Evolutionary conservation across 1,139 yeast genomes (phyloP).

Genomic region (Kodamaea sp.): DNA sequence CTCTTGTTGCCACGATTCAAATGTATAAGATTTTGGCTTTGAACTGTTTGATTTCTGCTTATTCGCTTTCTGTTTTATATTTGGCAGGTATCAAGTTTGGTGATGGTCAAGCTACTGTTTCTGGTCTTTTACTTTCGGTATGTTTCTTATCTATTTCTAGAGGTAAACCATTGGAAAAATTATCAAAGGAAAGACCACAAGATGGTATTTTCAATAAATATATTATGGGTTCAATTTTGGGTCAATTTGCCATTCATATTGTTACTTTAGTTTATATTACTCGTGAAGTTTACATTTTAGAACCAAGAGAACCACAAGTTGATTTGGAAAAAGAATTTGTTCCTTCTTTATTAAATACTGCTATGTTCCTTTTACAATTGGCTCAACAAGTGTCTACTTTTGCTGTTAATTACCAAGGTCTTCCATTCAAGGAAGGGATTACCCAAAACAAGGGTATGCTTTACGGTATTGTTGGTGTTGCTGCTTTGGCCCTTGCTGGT

Average conservation of each 20-base stretch:
- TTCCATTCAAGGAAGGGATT: constrained; percentile 92
- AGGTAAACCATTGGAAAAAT: constrained; percentile 84
- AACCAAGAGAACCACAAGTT: constrained; percentile 85
- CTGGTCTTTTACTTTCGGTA: constrained; percentile 85
- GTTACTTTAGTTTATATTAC: constrained; percentile 79
- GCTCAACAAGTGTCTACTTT: constrained; percentile 97
- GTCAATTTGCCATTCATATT: constrained; percentile 94
- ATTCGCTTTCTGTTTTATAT: constrained; percentile 88
- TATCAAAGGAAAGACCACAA: constrained; percentile 94
- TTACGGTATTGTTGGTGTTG: constrained; percentile 90
- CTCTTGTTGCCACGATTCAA: constrained; percentile 94
- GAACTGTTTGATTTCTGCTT: constrained; percentile 95
- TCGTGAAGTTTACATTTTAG: constrained; percentile 74
- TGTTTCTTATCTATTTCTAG: constrained; percentile 95
- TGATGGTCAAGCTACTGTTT: constrained; percentile 92
- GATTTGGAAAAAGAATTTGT: constrained; percentile 85
- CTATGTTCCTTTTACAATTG: constrained; percentile 88
- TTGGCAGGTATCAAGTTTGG: constrained; percentile 98
- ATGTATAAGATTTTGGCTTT: constrained; percentile 97
- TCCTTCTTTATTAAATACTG: constrained; percentile 92
- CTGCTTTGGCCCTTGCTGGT: constrained; percentile 83
- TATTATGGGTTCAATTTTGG: constrained; percentile 95
- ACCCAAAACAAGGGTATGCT: constrained; percentile 94
- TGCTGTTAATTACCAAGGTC: constrained; percentile 96
- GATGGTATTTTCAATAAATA: constrained; percentile 93